A percentile compares a stretch with the other conserved stretches of the same genome.
phyloP scores from a whole-genome alignment of 2,329 filamentous ascomycete species.

The Colletotrichum sp. region DNA sequence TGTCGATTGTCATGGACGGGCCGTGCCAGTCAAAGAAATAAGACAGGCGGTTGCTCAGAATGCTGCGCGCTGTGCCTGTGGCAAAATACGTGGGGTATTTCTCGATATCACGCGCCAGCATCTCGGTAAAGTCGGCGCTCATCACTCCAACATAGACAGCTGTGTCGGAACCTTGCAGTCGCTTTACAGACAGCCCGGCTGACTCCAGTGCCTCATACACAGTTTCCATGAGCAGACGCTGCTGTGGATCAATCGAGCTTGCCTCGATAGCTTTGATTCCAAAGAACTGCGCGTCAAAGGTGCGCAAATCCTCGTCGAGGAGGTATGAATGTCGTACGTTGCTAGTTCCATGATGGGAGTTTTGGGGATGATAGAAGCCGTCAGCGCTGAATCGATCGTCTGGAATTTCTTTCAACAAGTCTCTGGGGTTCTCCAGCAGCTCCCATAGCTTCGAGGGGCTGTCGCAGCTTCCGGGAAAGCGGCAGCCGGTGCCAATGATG shows the following conservation, averaged over 20 bases:
- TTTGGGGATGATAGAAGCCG: neutral
- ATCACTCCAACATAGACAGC: slow-evolving; percentile 37
- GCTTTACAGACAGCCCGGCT: slow-evolving; percentile 31
- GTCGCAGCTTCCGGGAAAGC: neutral
- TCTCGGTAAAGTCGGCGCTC: slow-evolving; percentile 28
- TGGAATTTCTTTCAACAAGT: slow-evolving; percentile 28
- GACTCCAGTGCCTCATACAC: slow-evolving; percentile 40
- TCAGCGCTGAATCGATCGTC: slow-evolving; percentile 24
- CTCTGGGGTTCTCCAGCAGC: neutral
- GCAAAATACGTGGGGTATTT: slow-evolving; percentile 29
- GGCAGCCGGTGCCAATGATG: slow-evolving; percentile 1
- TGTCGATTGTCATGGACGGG: slow-evolving; percentile 47
- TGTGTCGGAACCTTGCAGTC: slow-evolving; percentile 30
- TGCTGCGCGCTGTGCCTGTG: slow-evolving; percentile 35
- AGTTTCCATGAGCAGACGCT: slow-evolving; percentile 35
- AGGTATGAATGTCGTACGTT: slow-evolving; percentile 26
- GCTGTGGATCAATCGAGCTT: slow-evolving; percentile 37
- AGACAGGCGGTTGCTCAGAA: slow-evolving; percentile 43
- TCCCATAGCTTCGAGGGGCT: neutral
- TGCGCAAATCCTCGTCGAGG: slow-evolving; percentile 22
- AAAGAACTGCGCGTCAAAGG: slow-evolving; percentile 35
- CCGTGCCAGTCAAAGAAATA: slow-evolving; percentile 45
- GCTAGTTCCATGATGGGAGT: slow-evolving; percentile 12
- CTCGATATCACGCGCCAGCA: slow-evolving; percentile 25
- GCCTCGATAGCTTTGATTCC: slow-evolving; percentile 34